A percentile compares a stretch with the other conserved stretches of the same genome.
These are phyloP conservation scores for Clohesyomyces aquaticus DNA, from an alignment of 495 filamentous ascomycete species.

Conservation along the genomic window DNA sequence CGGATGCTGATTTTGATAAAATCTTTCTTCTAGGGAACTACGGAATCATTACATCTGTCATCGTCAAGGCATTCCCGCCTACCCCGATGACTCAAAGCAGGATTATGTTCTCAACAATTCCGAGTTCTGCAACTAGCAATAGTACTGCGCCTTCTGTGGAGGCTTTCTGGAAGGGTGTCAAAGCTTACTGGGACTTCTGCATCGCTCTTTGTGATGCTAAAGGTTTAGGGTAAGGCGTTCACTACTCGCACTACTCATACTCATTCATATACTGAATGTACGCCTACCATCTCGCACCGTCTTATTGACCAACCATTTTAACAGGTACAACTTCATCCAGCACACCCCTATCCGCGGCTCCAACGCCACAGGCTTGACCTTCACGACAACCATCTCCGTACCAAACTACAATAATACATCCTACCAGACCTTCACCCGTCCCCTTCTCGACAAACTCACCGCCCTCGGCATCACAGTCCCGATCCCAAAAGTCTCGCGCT, in stretches of 20 bases:
- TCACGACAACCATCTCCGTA: slow-evolving; percentile 25
- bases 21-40: slow-evolving; percentile 18
- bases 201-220: slow-evolving; percentile 21
- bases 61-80: slow-evolving; percentile 23
- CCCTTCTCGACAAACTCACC: slow-evolving; percentile 16
- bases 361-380: slow-evolving; percentile 12
- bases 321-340: slow-evolving; percentile 35
- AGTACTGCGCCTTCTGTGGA: slow-evolving; percentile 10
- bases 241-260: too few species aligned
- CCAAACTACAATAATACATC: slow-evolving; percentile 1
- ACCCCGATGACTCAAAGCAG: not conserved
- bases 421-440: slow-evolving; percentile 9
- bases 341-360: slow-evolving; percentile 4
- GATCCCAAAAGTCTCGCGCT: too few species aligned
- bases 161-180: slow-evolving; percentile 31
- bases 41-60: slow-evolving; percentile 31
- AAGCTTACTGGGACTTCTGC: slow-evolving; percentile 12
- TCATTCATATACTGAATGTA: too few species aligned
- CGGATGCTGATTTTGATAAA: not conserved
- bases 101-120: slow-evolving; percentile 22
- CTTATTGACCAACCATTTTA: too few species aligned
- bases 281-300: too few species aligned
- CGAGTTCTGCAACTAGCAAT: not conserved
- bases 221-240: slow-evolving; percentile 15
- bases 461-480: slow-evolving; percentile 24